phyloP scores from a whole-genome alignment of 176 grass and related monocot genomes.

The Musa schizocarpa region DNA sequence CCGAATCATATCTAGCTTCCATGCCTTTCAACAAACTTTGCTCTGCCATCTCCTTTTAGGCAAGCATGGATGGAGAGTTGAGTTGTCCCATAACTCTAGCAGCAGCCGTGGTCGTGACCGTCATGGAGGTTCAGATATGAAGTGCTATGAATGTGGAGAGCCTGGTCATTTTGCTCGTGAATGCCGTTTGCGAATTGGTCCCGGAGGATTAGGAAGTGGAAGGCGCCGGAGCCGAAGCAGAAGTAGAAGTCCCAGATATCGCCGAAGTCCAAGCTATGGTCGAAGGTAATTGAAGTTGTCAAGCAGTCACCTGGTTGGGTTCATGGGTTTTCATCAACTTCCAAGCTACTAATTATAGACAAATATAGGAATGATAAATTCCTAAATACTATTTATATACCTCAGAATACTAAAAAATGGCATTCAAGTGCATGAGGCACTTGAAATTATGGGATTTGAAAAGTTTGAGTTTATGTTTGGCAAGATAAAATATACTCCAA shows the following conservation, averaged over 20 bases:
- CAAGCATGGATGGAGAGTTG: conserved; percentile 84
- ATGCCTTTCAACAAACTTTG: not conserved
- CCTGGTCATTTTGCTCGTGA: conserved; percentile 81
- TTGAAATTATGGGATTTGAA: too few relatives aligned
- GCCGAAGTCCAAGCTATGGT: conserved; percentile 77
- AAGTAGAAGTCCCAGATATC: conserved; percentile 61
- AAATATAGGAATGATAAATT: too few relatives aligned
- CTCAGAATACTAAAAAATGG: too few relatives aligned
- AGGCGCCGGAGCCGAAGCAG: conserved; percentile 58
- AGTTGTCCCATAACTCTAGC: conserved; percentile 49
- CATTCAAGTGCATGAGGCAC: too few relatives aligned
- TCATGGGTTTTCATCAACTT: not conserved
- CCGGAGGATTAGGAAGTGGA: conserved; percentile 61
- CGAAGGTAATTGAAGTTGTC: conserved; percentile 42
- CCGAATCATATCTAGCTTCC: not conserved
- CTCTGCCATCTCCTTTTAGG: conserved; percentile 26
- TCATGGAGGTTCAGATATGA: conserved; percentile 43
- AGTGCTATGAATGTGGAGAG: conserved; percentile 89
- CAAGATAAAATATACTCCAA: too few relatives aligned
- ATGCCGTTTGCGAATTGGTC: conserved; percentile 59
- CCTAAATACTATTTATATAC: too few relatives aligned
- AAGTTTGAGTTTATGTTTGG: too few relatives aligned
- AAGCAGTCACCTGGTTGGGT: not conserved
- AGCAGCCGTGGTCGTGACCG: conserved; percentile 46
- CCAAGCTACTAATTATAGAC: not conserved